These are phyloP conservation scores for Melastoma candidum DNA, from an alignment of 441 rosid genomes.

Conservation along the genomic window DNA sequence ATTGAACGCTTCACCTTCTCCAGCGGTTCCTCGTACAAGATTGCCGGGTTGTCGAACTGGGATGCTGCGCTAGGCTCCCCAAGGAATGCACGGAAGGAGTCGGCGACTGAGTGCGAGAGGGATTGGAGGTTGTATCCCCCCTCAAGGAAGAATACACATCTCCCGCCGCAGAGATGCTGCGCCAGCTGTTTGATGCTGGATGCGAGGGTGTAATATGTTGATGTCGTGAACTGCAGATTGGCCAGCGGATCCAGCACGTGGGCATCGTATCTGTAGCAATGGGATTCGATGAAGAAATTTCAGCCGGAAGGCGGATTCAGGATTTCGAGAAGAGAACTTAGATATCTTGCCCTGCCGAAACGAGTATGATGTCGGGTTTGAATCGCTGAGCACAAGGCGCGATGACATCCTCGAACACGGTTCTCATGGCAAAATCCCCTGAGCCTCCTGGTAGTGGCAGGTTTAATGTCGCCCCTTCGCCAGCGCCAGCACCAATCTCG, in stretches of 20 bases:
- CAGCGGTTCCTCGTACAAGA: conserved; percentile 78
- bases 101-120: conserved; percentile 79
- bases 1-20: conserved; percentile 40
- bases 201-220: conserved; percentile 71
- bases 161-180: conserved; percentile 70
- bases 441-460: conserved; percentile 93
- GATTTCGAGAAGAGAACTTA: neutral
- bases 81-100: conserved; percentile 77
- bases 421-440: conserved; percentile 83
- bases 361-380: conserved; percentile 85
- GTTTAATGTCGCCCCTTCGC: conserved; percentile 85
- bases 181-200: conserved; percentile 74
- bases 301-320: neutral
- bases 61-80: conserved; percentile 72
- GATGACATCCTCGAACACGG: conserved; percentile 70
- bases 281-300: neutral
- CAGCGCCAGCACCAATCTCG: conserved; percentile 70
- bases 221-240: conserved; percentile 78
- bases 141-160: conserved; percentile 84
- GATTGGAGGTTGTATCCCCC: conserved; percentile 95
- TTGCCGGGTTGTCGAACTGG: conserved; percentile 68
- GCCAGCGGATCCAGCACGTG: conserved; percentile 88
- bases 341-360: conserved; percentile 77
- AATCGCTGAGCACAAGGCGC: conserved; percentile 86
- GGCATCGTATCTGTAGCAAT: conserved; percentile 46